A percentile compares a stretch with the other conserved stretches of the same genome.
These are phyloP conservation scores for Penicillium sp. DNA, from an alignment of 2,329 filamentous ascomycete species.

Conservation along the genomic window DNA sequence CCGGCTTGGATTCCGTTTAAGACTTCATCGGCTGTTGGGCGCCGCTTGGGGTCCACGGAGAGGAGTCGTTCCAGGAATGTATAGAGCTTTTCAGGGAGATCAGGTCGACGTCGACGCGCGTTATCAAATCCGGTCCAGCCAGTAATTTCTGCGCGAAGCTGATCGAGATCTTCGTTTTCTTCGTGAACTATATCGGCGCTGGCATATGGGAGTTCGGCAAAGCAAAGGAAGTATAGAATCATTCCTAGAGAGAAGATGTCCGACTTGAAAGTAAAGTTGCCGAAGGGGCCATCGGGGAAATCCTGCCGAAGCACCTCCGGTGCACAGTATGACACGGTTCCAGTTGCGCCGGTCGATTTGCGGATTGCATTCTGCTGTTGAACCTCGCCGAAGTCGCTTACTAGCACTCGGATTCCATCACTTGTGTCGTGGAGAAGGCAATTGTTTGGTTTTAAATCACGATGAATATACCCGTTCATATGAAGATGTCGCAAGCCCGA, in stretches of 20 bases:
- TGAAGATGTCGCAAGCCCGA: conserved; percentile 90
- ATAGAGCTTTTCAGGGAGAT: conserved; percentile 86
- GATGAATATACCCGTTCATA: conserved; percentile 88
- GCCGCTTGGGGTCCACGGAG: conserved; percentile 72
- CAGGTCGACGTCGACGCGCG: conserved; percentile 72
- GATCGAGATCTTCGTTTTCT: conserved; percentile 87
- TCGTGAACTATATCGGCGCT: conserved; percentile 85
- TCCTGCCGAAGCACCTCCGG: conserved; percentile 83
- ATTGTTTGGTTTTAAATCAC: conserved; percentile 94
- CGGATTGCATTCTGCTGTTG: conserved; percentile 80
- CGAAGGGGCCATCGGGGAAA: conserved; percentile 68
- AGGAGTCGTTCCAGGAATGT: conserved; percentile 80
- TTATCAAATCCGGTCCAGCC: conserved; percentile 87
- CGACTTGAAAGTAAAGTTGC: conserved; percentile 95
- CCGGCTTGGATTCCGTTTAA: conserved; percentile 75
- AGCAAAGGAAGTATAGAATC: conserved; percentile 99
- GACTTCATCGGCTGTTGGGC: conserved; percentile 86
- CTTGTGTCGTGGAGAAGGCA: conserved; percentile 83
- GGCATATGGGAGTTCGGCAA: conserved; percentile 81
- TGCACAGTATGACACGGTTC: conserved; percentile 96
- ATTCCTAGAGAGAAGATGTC: conserved; percentile 98
- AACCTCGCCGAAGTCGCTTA: conserved; percentile 97
- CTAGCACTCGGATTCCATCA: conserved; percentile 74
- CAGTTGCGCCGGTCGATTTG: conserved; percentile 90
- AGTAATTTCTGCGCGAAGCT: conserved; percentile 81